phyloP scores from a whole-genome alignment of 2,329 filamentous ascomycete genomes.

The Rhynchosporium graminicola region DNA sequence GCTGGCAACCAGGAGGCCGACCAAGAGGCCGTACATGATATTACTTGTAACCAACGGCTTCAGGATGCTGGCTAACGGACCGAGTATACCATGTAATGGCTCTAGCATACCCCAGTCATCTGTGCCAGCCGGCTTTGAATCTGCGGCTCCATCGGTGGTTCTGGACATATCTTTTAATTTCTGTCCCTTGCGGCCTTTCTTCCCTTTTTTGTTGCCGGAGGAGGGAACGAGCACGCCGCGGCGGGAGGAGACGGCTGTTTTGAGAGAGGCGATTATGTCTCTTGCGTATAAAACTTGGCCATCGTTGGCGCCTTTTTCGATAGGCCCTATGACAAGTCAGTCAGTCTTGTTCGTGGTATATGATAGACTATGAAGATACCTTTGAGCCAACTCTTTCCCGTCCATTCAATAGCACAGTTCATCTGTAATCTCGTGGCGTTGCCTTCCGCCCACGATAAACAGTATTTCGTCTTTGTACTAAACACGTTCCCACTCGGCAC shows the following conservation, averaged over 20 bases:
- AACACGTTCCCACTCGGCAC: slow-evolving; percentile 94
- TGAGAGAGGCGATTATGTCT: slow-evolving; percentile 74
- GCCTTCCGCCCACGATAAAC: slow-evolving; percentile 85
- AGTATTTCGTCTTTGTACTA: slow-evolving; percentile 89
- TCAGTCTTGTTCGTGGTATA: neutral
- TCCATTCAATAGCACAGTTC: slow-evolving; percentile 93
- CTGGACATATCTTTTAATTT: slow-evolving; percentile 48
- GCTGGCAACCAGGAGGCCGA: slow-evolving; percentile 70
- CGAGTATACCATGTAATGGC: slow-evolving; percentile 68
- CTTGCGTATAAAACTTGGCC: slow-evolving; percentile 84
- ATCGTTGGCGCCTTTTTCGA: slow-evolving; percentile 92
- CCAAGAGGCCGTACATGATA: slow-evolving; percentile 72
- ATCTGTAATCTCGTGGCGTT: slow-evolving; percentile 84
- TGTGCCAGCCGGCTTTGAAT: slow-evolving; percentile 40
- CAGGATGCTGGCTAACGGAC: slow-evolving; percentile 69
- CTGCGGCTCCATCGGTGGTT: slow-evolving; percentile 41
- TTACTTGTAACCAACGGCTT: slow-evolving; percentile 74
- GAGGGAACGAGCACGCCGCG: slow-evolving; percentile 51
- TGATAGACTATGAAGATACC: slow-evolving; percentile 54
- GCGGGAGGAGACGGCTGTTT: slow-evolving; percentile 69
- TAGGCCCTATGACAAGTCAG: slow-evolving; percentile 64
- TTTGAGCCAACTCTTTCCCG: slow-evolving; percentile 96
- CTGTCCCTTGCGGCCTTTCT: slow-evolving; percentile 49
- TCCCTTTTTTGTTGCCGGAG: slow-evolving; percentile 53
- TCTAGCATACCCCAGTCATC: slow-evolving; percentile 79